A percentile compares a stretch with the other conserved stretches of the same genome.
These are phyloP conservation scores for Euclidium syriacum DNA, from an alignment of 345 rosid species.

Conservation along the genomic window DNA sequence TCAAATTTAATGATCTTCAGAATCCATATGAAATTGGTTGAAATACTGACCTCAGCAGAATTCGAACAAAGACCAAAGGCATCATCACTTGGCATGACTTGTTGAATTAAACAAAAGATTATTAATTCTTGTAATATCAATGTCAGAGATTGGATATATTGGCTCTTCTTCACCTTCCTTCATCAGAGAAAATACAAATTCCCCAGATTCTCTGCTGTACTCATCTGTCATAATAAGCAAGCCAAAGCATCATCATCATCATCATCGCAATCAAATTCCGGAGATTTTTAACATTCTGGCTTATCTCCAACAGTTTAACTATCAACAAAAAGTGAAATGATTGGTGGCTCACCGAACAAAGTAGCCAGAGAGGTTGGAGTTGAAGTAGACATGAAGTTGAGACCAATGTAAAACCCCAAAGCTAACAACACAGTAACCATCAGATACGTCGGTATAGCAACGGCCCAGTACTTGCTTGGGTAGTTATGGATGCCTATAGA, in stretches of 20 bases:
- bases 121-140: conserved; percentile 44
- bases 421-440: conserved; percentile 45
- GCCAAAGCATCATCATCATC: too few relatives aligned
- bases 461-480: conserved; percentile 69
- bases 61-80: too few relatives aligned
- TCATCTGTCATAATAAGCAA: conserved; percentile 44
- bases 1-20: too few relatives aligned
- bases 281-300: too few relatives aligned
- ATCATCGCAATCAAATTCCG: too few relatives aligned
- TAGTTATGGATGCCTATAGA: conserved; percentile 50
- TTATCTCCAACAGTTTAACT: too few relatives aligned
- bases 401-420: conserved; percentile 48
- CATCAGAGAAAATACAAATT: background rate
- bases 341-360: conserved; percentile 39
- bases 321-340: too few relatives aligned
- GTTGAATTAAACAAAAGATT: conserved; percentile 38
- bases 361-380: conserved; percentile 44
- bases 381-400: conserved; percentile 64
- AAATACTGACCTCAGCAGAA: too few relatives aligned
- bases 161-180: conserved; percentile 39
- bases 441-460: conserved; percentile 50
- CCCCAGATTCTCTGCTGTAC: conserved; percentile 51
- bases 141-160: conserved; percentile 57
- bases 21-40: too few relatives aligned
- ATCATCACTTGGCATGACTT: background rate